Base-by-base conservation (phyloP, 2,329 filamentous ascomycete species). In the Stromatinia cepivora region DNA sequence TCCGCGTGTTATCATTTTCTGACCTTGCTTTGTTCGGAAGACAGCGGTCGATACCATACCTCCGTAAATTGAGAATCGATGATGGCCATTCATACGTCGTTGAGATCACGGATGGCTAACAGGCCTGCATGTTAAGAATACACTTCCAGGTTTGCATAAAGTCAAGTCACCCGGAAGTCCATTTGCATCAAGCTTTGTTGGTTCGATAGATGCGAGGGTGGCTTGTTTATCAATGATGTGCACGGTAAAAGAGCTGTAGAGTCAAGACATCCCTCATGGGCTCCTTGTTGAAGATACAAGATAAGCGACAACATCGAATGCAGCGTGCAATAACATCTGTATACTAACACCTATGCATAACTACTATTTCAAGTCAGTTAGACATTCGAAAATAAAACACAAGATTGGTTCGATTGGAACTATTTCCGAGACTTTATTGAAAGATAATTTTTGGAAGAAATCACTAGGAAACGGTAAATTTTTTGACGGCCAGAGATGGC, bases 81-180 rank as follows among this genome's bases (percentile, higher is more conserved):
- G 76, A 79, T 17, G 71, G 77, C 20, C 74, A 84, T 72, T 77
- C 90, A 20, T 87, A 88, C 74, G 75, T 89, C 31, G 80, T 85
- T 45, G 85, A 70, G 80, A 84, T 59, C 84, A 86, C 75, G 79
- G 81, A 42, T 85, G 83, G 79, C 79, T 84, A 4, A 79, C 79
- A 11, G 83, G 84, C 17, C 79, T 79, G 36, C 83, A 87, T 64
- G 81, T 77, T 70, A 80, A 75, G 58, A 76, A 73, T 67, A 77
- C 69, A 69, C 81, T 79, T 48, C 82, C 79, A 71, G 81, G 79
- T 57, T 79, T 81, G 70, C 86, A 82, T 77, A 79, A 75, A 10
- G 82, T 86, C 3, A 80, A 80, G 45, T 81, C 81, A 46, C 87
- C 83, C 0, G 85, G 84, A 2, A 83, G 90, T 36, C 87, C 87